Conservation (phyloP, 768 basidiomycete species). For the Coprinopsis strossmayeri region DNA sequence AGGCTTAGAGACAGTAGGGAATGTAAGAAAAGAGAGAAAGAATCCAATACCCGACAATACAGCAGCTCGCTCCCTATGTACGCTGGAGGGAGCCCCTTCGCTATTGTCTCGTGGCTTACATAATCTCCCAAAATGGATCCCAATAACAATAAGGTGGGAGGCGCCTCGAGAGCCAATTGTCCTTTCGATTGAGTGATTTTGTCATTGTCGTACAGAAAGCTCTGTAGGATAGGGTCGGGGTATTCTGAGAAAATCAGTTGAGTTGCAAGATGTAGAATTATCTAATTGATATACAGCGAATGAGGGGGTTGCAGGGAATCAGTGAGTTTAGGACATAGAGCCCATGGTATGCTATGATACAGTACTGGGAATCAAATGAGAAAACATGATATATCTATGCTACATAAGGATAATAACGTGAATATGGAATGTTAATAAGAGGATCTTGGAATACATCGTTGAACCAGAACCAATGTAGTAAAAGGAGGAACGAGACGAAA, state of each 20-base stretch:
- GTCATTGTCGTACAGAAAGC: background rate
- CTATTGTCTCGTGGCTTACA: conserved; percentile 5
- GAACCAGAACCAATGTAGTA: conserved; percentile 8
- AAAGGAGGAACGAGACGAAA: conserved; percentile 8
- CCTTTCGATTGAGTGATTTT: background rate
- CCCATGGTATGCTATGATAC: conserved; percentile 3
- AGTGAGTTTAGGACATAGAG: background rate
- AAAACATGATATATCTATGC: background rate
- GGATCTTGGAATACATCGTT: no score
- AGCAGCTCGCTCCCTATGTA: conserved; percentile 10
- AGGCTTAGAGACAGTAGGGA: background rate
- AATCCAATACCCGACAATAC: background rate
- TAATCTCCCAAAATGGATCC: background rate
- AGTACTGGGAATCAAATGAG: background rate
- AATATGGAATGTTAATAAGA: background rate
- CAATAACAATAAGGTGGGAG: conserved; percentile 10
- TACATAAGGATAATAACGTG: background rate
- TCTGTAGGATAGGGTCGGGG: background rate
- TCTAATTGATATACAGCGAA: background rate
- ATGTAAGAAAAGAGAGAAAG: conserved; percentile 1
- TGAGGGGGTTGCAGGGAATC: background rate
- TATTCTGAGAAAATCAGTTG: no score
- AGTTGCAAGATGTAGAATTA: no score
- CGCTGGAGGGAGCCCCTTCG: background rate
- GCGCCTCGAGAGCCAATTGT: background rate